A percentile compares a stretch with the other conserved stretches of the same genome.
Conservation (phyloP, 2,329 filamentous ascomycete species). For the Zasmidium cellare region DNA sequence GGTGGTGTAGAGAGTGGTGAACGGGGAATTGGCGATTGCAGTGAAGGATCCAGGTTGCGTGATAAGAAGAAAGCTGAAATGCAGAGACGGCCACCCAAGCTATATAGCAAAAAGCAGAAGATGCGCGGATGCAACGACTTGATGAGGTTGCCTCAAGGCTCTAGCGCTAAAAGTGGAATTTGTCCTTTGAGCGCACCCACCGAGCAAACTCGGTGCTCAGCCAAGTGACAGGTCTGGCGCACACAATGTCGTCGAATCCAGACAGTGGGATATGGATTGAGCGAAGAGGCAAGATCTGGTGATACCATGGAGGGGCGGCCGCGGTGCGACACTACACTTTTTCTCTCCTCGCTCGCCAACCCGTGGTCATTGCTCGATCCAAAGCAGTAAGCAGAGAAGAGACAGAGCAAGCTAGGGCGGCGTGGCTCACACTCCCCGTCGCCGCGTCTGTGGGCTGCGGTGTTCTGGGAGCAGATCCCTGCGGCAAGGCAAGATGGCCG, state of each 20-base stretch:
- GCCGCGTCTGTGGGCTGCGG: constrained; percentile 46
- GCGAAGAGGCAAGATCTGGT: constrained; percentile 36
- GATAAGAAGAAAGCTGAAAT: constrained; percentile 23
- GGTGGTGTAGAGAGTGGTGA: neutral
- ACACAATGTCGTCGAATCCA: constrained; percentile 33
- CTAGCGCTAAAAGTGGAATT: constrained; percentile 19
- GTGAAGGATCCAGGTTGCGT: constrained; percentile 15
- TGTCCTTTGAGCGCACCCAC: constrained; percentile 29
- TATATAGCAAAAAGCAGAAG: constrained; percentile 25
- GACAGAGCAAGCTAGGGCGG: constrained; percentile 42
- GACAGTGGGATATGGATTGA: constrained; percentile 32
- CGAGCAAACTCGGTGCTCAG: constrained; percentile 25
- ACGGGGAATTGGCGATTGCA: neutral
- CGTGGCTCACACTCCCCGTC: constrained; percentile 36
- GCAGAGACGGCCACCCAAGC: constrained; percentile 20
- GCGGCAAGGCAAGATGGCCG: constrained; percentile 31
- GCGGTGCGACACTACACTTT: constrained; percentile 34
- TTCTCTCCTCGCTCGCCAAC: constrained; percentile 22
- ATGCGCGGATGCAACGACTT: constrained; percentile 16
- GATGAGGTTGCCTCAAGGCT: constrained; percentile 22
- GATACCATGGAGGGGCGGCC: constrained; percentile 33
- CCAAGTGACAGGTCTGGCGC: constrained; percentile 35
- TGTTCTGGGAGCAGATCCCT: constrained; percentile 40
- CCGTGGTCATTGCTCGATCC: constrained; percentile 30
- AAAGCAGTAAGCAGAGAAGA: constrained; percentile 35